phyloP scores from a whole-genome alignment of 805 yeast genomes.

The Ogataea populi-albae region DNA sequence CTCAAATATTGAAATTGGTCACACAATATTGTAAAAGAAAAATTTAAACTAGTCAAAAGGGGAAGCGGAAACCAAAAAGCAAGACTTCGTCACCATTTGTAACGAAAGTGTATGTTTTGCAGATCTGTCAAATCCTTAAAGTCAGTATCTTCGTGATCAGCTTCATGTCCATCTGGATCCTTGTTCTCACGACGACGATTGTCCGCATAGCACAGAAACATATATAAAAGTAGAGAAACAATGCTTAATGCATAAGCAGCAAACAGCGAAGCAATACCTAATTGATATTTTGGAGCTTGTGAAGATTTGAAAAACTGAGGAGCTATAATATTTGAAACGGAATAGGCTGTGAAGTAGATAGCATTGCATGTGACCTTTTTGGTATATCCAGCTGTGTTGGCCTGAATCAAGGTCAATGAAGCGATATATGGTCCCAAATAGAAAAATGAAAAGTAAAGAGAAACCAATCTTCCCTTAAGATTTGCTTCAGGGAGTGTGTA shows the following conservation, averaged over 20 bases:
- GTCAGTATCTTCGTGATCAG: constrained; percentile 38
- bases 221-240: constrained; percentile 28
- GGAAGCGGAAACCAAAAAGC: background rate
- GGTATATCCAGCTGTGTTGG: constrained; percentile 72
- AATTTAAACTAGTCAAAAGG: background rate
- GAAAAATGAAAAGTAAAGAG: constrained; percentile 26
- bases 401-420: constrained; percentile 34
- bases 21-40: background rate
- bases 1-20: too few species aligned
- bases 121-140: constrained; percentile 53
- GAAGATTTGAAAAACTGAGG: constrained; percentile 63
- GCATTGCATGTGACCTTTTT: constrained; percentile 63
- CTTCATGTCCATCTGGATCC: constrained; percentile 24
- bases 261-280: constrained; percentile 48
- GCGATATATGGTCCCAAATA: constrained; percentile 29
- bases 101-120: constrained; percentile 52
- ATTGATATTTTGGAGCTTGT: constrained; percentile 58
- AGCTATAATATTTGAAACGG: constrained; percentile 67
- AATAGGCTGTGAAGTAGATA: constrained; percentile 58
- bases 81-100: constrained; percentile 28
- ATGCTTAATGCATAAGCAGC: constrained; percentile 32
- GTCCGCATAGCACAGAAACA: constrained; percentile 27
- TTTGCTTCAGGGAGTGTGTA: constrained; percentile 29
- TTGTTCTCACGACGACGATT: constrained; percentile 20
- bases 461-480: constrained; percentile 21